These are phyloP conservation scores for Pseudogymnoascus sp. DNA, from an alignment of 2,329 filamentous ascomycete species.

Conservation along the genomic window DNA sequence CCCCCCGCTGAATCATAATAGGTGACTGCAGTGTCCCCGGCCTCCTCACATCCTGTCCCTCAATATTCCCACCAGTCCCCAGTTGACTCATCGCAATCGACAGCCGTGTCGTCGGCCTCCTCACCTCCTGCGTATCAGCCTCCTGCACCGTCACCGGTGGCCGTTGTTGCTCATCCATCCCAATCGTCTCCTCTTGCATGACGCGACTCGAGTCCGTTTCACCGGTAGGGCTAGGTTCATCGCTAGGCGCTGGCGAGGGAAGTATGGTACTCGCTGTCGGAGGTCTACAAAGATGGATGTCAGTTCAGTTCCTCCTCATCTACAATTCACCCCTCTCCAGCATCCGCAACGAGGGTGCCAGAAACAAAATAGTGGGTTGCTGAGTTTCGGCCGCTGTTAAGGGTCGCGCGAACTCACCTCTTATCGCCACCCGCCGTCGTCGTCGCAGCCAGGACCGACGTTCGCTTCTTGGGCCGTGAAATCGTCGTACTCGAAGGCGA, in stretches of 20 bases:
- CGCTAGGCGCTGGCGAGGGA: slow-evolving; percentile 57
- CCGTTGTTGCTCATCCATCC: neutral
- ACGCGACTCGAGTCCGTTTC: neutral
- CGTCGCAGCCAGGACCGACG: neutral
- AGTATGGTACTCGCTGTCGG: slow-evolving; percentile 34
- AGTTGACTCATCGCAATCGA: no score
- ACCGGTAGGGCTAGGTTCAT: slow-evolving; percentile 46
- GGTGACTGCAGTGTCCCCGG: neutral
- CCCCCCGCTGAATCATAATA: neutral
- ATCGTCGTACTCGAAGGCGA: slow-evolving; percentile 28
- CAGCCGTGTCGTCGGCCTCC: no score
- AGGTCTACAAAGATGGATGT: neutral
- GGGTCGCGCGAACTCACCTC: neutral
- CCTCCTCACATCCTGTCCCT: neutral
- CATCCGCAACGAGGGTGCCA: no score
- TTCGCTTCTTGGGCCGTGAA: slow-evolving; percentile 16
- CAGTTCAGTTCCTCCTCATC: neutral
- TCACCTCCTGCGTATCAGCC: neutral
- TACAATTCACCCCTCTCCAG: slow-evolving; percentile 9
- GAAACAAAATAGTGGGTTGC: neutral
- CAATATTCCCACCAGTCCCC: neutral
- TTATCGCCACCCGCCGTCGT: neutral
- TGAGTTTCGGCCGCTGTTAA: neutral
- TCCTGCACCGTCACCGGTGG: neutral
- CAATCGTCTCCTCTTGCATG: neutral